Percentiles rank a stretch among this genome's conserved stretches.
Conservation (phyloP, 108 stramenopile genomes). For the Fistulifera solaris region DNA sequence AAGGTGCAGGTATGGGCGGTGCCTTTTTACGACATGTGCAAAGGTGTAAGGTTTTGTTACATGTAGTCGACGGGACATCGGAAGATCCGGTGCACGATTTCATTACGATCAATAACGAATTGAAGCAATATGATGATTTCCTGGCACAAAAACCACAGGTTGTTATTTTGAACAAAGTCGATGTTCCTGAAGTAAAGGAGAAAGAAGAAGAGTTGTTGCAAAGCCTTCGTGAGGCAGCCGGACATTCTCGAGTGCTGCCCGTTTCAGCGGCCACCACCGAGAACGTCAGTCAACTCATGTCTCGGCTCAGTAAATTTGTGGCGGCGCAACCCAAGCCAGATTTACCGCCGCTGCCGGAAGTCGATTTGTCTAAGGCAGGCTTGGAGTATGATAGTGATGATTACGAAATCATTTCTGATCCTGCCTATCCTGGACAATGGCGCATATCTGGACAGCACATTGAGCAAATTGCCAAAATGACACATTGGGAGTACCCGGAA, state of each 20-base stretch:
- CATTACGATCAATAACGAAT: constrained; percentile 85
- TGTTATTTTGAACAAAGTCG: constrained; percentile 92
- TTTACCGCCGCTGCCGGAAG: constrained; percentile 65
- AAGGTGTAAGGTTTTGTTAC: constrained; percentile 86
- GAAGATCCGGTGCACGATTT: constrained; percentile 91
- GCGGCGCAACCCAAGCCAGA: constrained; percentile 62
- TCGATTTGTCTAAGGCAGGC: constrained; percentile 67
- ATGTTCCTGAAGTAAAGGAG: constrained; percentile 79
- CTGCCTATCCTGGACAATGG: constrained; percentile 87
- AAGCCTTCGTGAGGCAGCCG: constrained; percentile 61
- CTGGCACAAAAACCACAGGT: constrained; percentile 90
- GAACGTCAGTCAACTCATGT: constrained; percentile 88
- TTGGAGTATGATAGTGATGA: constrained; percentile 79
- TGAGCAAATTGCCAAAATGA: constrained; percentile 87
- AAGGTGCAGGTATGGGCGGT: constrained; percentile 79
- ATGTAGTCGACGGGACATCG: constrained; percentile 91
- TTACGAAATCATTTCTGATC: constrained; percentile 78
- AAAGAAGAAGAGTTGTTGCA: constrained; percentile 55
- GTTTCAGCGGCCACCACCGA: constrained; percentile 85
- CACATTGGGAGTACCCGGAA: constrained; percentile 91
- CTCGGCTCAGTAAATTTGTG: constrained; percentile 81
- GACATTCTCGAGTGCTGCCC: constrained; percentile 69
- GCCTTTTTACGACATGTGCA: constrained; percentile 89
- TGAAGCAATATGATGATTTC: constrained; percentile 70
- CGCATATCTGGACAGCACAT: constrained; percentile 72